Percentiles rank a stretch among this genome's conserved stretches.
Evolutionary conservation across 164 flowering plant genomes (phyloP).

Genomic region (Kalanchoe fedtschenkoi): DNA sequence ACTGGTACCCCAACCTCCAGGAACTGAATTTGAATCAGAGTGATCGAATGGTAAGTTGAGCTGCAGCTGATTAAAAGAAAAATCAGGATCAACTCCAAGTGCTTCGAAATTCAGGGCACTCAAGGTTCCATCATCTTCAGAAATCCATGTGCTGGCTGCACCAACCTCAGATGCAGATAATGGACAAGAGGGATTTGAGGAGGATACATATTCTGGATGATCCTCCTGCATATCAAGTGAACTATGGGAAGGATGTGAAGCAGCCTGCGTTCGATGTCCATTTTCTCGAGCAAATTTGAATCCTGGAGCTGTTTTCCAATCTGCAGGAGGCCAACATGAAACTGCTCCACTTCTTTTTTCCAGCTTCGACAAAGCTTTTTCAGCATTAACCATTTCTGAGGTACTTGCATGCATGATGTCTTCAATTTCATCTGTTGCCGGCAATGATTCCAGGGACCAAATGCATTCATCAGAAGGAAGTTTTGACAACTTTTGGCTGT

Average conservation of each 20-base stretch:
- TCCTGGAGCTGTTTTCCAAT: constrained; percentile 80
- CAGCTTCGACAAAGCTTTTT: constrained; percentile 14
- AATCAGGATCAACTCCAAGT: constrained; percentile 13
- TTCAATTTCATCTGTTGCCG: constrained; percentile 11
- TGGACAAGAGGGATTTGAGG: constrained; percentile 8
- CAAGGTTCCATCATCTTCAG: constrained; percentile 19
- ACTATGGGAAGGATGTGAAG: constrained; percentile 10
- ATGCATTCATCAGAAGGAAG: constrained; percentile 58
- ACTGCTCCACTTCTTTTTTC: constrained; percentile 23
- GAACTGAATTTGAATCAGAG: constrained; percentile 13
- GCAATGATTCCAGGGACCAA: constrained; percentile 47
- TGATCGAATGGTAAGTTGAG: constrained; percentile 13
- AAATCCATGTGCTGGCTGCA: constrained; percentile 21
- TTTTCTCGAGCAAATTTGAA: constrained; percentile 24
- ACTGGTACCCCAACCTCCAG: constrained; percentile 5
- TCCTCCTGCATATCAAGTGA: not conserved
- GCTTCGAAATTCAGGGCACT: constrained; percentile 13
- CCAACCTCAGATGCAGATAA: constrained; percentile 12
- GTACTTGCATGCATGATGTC: constrained; percentile 7
- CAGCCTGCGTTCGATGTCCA: constrained; percentile 23
- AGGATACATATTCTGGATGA: constrained; percentile 9
- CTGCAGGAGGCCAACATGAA: constrained; percentile 63
- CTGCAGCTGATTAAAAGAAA: constrained; percentile 5
- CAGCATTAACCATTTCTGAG: constrained; percentile 14
- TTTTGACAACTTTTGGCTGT: constrained; percentile 64